Base-by-base conservation (phyloP, 768 basidiomycete genomes). In the Boletus rubescentipes region DNA sequence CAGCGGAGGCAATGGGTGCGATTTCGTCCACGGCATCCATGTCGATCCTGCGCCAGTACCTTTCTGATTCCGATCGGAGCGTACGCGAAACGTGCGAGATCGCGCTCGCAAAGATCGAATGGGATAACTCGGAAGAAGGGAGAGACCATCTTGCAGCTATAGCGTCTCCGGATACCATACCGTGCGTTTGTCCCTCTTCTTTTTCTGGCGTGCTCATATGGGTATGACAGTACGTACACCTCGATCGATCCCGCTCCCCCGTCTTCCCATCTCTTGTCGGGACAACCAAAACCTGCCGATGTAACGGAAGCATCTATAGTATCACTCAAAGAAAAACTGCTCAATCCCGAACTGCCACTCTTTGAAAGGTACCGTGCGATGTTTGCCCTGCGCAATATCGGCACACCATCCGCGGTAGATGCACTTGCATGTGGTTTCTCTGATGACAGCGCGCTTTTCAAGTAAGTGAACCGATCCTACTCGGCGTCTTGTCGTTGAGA, bases 1-100 rank as follows among this genome's bases (percentile, higher is more conserved):
- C 96, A 46, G 97, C 97, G n/a, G 97, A 99, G 73, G 97, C 97
- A 9, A 88, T 99, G 78, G 97, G 95, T 37, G 97, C 97, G 1
- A 92, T 98, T 35, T 93, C 91, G 9, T 76, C 83, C 20, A 64
- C 77, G 2, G 60, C 72, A 0, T 90, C 92, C 15, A 64, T 95
- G 11, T 79, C 85, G 4, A 68, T 93, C 51, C 79, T 99, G 35
- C 73, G 75, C 51, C 77, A 87, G 69, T 94, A 87, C 72, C 72
- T 89, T 31, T 67, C 74, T 49, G 92, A 98, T 75, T 65, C 81
- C 10, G 81, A 89, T 58, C 78, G 84, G 43, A 82, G 83, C 36
- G 89, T 96, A 0, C 81, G 93, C 34, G 97, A 99, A 75, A 99
- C 97, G 0, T 98, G 95, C 71, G 93, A 98, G 73, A 94, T 99